phyloP scores from a whole-genome alignment of 2,329 filamentous ascomycete species.

The Verticillium dahliae region DNA sequence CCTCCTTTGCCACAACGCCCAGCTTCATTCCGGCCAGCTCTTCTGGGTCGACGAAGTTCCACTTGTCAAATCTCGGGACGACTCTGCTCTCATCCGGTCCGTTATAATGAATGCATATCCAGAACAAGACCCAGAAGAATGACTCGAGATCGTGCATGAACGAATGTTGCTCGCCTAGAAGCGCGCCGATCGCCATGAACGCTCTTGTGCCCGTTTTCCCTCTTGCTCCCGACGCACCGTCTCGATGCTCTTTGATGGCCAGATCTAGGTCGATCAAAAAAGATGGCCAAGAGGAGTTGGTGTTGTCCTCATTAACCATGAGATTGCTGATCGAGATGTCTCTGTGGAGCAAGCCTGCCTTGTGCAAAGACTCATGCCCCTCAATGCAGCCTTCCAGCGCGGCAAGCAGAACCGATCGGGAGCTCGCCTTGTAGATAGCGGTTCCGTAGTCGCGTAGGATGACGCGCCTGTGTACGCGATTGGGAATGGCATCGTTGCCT shows the following conservation, averaged over 20 bases:
- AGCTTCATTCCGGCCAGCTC: background rate
- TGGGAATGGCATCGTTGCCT: constrained; percentile 14
- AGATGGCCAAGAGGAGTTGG: constrained; percentile 23
- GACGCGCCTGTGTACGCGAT: constrained; percentile 32
- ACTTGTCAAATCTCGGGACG: constrained; percentile 7
- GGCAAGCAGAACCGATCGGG: constrained; percentile 24
- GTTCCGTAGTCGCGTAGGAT: constrained; percentile 32
- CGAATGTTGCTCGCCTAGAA: constrained; percentile 32
- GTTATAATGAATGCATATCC: constrained; percentile 36
- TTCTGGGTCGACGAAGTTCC: constrained; percentile 9
- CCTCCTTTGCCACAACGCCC: background rate
- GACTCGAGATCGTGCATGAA: constrained; percentile 42
- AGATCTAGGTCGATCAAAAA: constrained; percentile 31
- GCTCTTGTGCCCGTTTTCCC: constrained; percentile 35
- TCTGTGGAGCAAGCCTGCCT: constrained; percentile 30
- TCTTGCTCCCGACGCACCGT: constrained; percentile 25
- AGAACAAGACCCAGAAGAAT: constrained; percentile 42
- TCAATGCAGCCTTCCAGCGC: constrained; percentile 28
- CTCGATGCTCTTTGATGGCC: constrained; percentile 24
- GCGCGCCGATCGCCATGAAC: constrained; percentile 38
- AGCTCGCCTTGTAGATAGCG: constrained; percentile 33
- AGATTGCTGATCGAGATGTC: constrained; percentile 40
- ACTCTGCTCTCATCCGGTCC: constrained; percentile 13
- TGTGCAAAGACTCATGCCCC: constrained; percentile 26
- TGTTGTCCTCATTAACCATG: constrained; percentile 36